A percentile compares a stretch with the other conserved stretches of the same genome.
phyloP scores from a whole-genome alignment of 768 basidiomycete genomes.

The Russula earlei region DNA sequence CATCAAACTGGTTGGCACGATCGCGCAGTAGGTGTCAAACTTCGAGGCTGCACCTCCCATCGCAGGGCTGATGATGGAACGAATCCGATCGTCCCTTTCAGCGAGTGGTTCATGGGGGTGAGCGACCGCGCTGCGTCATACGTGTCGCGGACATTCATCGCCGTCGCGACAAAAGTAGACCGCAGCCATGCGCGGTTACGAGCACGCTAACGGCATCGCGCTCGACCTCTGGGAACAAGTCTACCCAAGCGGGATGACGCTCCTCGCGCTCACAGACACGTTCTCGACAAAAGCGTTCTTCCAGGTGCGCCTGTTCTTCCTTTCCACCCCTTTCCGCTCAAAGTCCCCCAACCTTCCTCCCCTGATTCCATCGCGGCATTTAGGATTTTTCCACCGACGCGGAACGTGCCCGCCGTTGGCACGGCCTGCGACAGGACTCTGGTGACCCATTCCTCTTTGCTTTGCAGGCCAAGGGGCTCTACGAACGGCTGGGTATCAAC shows the following conservation, averaged over 20 bases:
- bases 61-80: not conserved
- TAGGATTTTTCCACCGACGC: slow-evolving; percentile 53
- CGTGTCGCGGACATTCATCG: no score
- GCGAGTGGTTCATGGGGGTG: slow-evolving; percentile 91
- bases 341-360: not conserved
- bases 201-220: slow-evolving; percentile 59
- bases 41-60: not conserved
- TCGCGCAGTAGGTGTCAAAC: slow-evolving; percentile 60
- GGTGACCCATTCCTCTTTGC: slow-evolving; percentile 85
- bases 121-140: slow-evolving; percentile 19
- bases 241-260: slow-evolving; percentile 40
- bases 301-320: slow-evolving; percentile 34
- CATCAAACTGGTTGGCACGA: slow-evolving; percentile 64
- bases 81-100: slow-evolving; percentile 23
- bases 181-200: slow-evolving; percentile 78
- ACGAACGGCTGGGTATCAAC: slow-evolving; percentile 61
- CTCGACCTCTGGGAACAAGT: slow-evolving; percentile 83
- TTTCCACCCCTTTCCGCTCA: not conserved
- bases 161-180: slow-evolving; percentile 36
- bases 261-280: slow-evolving; percentile 88
- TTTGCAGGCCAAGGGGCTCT: slow-evolving; percentile 60
- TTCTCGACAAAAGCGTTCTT: slow-evolving; percentile 86
- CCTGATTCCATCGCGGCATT: no score
- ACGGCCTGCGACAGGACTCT: slow-evolving; percentile 84
- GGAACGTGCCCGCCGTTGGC: slow-evolving; percentile 62